A percentile compares a stretch with the other conserved stretches of the same genome.
Evolutionary conservation across 352 stramenopile species (phyloP).

Genomic region (Phytophthora hybrid): DNA sequence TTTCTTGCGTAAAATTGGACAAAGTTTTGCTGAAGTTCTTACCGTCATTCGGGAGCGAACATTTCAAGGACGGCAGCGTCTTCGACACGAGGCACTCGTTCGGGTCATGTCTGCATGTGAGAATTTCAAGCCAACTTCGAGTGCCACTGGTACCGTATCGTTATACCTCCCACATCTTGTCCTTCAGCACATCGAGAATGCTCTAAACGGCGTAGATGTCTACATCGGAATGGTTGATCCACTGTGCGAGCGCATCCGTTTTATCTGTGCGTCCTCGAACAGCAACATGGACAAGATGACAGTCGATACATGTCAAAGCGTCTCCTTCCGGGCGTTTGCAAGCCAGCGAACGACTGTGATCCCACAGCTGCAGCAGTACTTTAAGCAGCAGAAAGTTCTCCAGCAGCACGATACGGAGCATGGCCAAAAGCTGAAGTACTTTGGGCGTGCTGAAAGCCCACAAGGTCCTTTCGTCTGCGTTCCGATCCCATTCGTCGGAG

Average conservation of each 20-base stretch:
- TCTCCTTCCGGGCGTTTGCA: conserved; percentile 64
- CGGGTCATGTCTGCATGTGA: conserved; percentile 64
- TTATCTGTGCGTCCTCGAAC: conserved; percentile 52
- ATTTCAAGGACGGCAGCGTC: conserved; percentile 15
- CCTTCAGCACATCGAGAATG: conserved; percentile 59
- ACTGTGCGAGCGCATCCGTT: conserved; percentile 57
- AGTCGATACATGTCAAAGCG: conserved; percentile 49
- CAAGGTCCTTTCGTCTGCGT: conserved; percentile 67
- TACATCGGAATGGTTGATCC: conserved; percentile 74
- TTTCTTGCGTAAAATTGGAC: conserved; percentile 61
- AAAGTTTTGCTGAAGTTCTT: conserved; percentile 35
- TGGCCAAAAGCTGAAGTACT: conserved; percentile 39
- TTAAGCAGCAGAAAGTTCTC: conserved; percentile 26
- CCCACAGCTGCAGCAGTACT: conserved; percentile 45
- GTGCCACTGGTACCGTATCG: conserved; percentile 11
- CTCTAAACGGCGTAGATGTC: conserved; percentile 67
- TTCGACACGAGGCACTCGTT: conserved; percentile 50
- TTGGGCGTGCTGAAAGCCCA: conserved; percentile 18
- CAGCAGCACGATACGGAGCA: conserved; percentile 28
- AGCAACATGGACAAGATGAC: conserved; percentile 64
- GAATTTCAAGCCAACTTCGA: conserved; percentile 38
- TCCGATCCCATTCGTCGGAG: conserved; percentile 74
- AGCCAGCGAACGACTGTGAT: conserved; percentile 60
- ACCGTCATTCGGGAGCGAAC: conserved; percentile 24
- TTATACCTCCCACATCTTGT: conserved; percentile 56